Evolutionary conservation across 2,329 filamentous ascomycete genomes (phyloP).

Genomic region (Lachnellula hyalina): DNA sequence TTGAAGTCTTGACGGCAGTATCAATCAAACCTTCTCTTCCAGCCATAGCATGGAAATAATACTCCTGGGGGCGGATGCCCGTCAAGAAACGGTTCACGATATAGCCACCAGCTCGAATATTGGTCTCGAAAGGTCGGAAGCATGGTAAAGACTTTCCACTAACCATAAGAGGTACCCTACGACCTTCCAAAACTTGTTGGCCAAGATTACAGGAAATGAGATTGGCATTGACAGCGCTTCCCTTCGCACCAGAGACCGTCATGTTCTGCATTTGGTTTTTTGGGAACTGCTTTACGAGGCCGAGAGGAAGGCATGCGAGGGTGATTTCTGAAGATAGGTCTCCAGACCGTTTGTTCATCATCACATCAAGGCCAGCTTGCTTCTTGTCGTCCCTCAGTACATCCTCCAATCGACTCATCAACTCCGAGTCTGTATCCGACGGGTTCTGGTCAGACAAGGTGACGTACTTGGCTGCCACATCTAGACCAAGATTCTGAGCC

Average conservation of each 20-base stretch:
- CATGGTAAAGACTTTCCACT: slow-evolving; percentile 94
- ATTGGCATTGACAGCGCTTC: slow-evolving; percentile 87
- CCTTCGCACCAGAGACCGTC: slow-evolving; percentile 95
- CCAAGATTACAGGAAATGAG: slow-evolving; percentile 97
- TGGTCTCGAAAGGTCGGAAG: slow-evolving; percentile 87
- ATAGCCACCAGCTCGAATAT: slow-evolving; percentile 85
- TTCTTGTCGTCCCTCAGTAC: slow-evolving; percentile 88
- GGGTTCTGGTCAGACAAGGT: slow-evolving; percentile 64
- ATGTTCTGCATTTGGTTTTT: slow-evolving; percentile 99
- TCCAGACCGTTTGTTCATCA: slow-evolving; percentile 69
- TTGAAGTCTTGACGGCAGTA: slow-evolving; percentile 96
- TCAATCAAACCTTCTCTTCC: slow-evolving; percentile 97
- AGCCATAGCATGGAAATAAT: slow-evolving; percentile 99
- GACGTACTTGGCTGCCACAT: slow-evolving; percentile 84
- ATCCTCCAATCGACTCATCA: slow-evolving; percentile 76
- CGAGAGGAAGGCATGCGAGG: slow-evolving; percentile 69
- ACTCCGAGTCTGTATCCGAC: slow-evolving; percentile 60
- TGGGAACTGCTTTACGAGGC: slow-evolving; percentile 86
- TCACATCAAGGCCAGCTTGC: slow-evolving; percentile 80
- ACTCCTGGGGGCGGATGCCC: slow-evolving; percentile 93
- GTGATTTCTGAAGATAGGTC: slow-evolving; percentile 76
- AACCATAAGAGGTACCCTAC: slow-evolving; percentile 93
- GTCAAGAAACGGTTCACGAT: slow-evolving; percentile 96
- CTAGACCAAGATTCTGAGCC: slow-evolving; percentile 65
- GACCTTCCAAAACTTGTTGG: slow-evolving; percentile 92